A percentile compares a stretch with the other conserved stretches of the same genome.
Evolutionary conservation across 179 eudicot species (phyloP).

Genomic region (Pouteria campechiana): DNA sequence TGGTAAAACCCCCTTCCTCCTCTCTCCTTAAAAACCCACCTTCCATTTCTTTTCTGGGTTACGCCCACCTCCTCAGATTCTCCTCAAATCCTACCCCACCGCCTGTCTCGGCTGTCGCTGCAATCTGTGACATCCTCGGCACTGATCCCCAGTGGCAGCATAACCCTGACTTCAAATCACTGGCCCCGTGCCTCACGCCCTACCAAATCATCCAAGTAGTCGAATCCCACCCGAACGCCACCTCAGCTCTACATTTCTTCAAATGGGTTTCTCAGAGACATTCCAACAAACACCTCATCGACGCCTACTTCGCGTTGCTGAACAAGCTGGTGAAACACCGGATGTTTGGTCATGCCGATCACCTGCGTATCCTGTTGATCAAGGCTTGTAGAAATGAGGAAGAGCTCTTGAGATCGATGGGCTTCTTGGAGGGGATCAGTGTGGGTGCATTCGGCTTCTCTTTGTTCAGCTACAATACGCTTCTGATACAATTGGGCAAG

Average conservation of each 20-base stretch:
- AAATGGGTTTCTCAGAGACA: conserved; percentile 45
- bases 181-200: conserved; percentile 27
- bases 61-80: conserved; percentile 12
- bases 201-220: conserved; percentile 33
- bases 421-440: conserved; percentile 28
- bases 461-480: conserved; percentile 51
- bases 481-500: conserved; percentile 55
- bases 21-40: conserved; percentile 5
- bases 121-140: conserved; percentile 28
- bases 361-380: conserved; percentile 45
- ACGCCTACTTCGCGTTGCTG: conserved; percentile 41
- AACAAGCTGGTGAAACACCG: conserved; percentile 39
- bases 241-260: conserved; percentile 34
- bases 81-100: conserved; percentile 30
- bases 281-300: conserved; percentile 36
- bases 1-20: conserved; percentile 31
- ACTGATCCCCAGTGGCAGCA: conserved; percentile 26
- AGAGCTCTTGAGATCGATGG: conserved; percentile 36
- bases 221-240: conserved; percentile 14
- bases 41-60: conserved; percentile 11
- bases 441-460: conserved; percentile 24
- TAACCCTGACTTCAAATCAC: conserved; percentile 28
- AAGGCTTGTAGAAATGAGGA: conserved; percentile 33
- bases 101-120: no score
- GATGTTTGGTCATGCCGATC: conserved; percentile 26